phyloP scores from a whole-genome alignment of 495 filamentous ascomycete genomes.

The Daldinia grandis region DNA sequence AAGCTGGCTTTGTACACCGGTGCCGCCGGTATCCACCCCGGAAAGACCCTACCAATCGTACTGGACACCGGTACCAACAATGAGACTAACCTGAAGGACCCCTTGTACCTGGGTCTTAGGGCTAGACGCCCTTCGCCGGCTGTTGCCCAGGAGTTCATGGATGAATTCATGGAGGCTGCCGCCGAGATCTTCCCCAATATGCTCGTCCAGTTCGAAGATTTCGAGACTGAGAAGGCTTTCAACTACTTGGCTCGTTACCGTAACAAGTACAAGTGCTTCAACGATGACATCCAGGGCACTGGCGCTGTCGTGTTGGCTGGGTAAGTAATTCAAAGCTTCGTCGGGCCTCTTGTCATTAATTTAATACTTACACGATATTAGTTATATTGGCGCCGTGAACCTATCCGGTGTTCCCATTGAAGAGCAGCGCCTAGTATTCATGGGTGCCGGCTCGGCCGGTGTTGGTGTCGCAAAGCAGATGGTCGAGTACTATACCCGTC shows the following conservation, averaged over 20 bases:
- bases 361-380: constrained; percentile 43
- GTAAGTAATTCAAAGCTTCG: constrained; percentile 46
- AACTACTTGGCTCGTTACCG: constrained; percentile 89
- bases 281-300: constrained; percentile 98
- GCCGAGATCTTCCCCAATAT: constrained; percentile 90
- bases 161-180: constrained; percentile 94
- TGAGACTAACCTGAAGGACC: constrained; percentile 85
- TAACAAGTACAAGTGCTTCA: constrained; percentile 91
- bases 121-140: constrained; percentile 79
- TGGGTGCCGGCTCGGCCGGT: constrained; percentile 93
- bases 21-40: constrained; percentile 95
- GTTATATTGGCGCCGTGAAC: constrained; percentile 92
- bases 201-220: constrained; percentile 98
- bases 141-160: constrained; percentile 92
- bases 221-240: constrained; percentile 93
- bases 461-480: constrained; percentile 98
- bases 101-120: constrained; percentile 91
- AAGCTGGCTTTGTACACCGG: constrained; percentile 93
- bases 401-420: constrained; percentile 84
- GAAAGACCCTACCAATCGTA: constrained; percentile 89
- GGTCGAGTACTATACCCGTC: constrained; percentile 91
- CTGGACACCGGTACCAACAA: constrained; percentile 93
- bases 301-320: constrained; percentile 94
- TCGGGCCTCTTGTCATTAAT: constrained; percentile 6
- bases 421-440: constrained; percentile 94